Evolutionary conservation across 805 yeast species (phyloP).

Genomic region (Saccharomycopsis capsularis): DNA sequence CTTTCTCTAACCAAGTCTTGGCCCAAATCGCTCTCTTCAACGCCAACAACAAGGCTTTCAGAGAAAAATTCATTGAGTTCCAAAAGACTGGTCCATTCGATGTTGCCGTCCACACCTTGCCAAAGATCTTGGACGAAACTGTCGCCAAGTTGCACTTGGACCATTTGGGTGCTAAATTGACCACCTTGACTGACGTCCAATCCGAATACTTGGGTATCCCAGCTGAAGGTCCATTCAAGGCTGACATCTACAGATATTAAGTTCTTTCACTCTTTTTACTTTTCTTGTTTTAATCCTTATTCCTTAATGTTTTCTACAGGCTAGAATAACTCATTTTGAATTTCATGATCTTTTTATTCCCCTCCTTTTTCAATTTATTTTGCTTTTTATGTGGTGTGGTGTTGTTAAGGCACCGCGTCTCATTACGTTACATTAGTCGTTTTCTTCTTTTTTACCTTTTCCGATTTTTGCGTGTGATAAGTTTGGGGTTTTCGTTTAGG

Average conservation of each 20-base stretch:
- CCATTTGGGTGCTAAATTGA: slow-evolving; percentile 86
- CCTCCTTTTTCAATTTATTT: no score
- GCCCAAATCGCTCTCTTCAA: slow-evolving; percentile 98
- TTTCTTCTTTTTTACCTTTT: no score
- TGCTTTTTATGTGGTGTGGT: no score
- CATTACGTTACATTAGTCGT: no score
- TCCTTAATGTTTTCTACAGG: no score
- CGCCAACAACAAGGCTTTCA: slow-evolving; percentile 74
- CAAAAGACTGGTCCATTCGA: slow-evolving; percentile 86
- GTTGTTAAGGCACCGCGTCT: no score
- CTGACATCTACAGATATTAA: slow-evolving; percentile 97
- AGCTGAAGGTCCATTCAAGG: slow-evolving; percentile 92
- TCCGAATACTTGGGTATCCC: slow-evolving; percentile 93
- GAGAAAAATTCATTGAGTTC: slow-evolving; percentile 77
- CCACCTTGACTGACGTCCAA: slow-evolving; percentile 70
- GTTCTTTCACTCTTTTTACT: slow-evolving; percentile 3
- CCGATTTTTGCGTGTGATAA: no score
- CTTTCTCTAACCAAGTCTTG: slow-evolving; percentile 98
- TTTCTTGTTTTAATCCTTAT: no score
- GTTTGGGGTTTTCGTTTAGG: no score
- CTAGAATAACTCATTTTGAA: no score
- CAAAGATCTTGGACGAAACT: slow-evolving; percentile 97
- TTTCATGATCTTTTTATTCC: no score
- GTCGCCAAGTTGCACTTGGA: slow-evolving; percentile 95
- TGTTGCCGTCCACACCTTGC: slow-evolving; percentile 90